Conservation (phyloP, 768 basidiomycete species). For the Daedaleopsis sinensis region DNA sequence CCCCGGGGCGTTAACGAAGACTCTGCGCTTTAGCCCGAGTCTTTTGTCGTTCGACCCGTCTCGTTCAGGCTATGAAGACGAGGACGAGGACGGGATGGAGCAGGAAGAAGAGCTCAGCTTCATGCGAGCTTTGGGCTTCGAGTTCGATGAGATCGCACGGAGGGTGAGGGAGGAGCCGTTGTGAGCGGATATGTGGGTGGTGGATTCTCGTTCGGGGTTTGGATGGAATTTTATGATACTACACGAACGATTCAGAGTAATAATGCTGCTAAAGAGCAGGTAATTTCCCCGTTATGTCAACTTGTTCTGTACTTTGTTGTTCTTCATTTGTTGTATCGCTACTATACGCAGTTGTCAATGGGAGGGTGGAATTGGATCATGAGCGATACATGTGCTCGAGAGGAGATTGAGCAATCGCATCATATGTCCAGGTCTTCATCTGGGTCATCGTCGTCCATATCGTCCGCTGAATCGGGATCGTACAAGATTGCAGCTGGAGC, state of each 20-base stretch:
- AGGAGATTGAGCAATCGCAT: background rate
- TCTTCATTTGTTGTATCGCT: background rate
- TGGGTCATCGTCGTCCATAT: conserved; percentile 94
- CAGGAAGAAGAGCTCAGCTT: conserved; percentile 28
- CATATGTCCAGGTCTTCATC: conserved; percentile 92
- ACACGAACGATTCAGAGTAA: background rate
- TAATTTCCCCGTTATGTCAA: background rate
- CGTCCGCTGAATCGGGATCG: conserved; percentile 92
- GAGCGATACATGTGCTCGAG: no score
- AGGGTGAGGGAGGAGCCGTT: conserved; percentile 10
- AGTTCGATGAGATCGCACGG: conserved; percentile 25
- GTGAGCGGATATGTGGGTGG: background rate
- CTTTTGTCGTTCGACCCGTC: conserved; percentile 14
- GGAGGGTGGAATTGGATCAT: no score
- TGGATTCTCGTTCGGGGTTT: background rate
- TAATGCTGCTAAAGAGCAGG: background rate
- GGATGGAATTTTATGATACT: background rate
- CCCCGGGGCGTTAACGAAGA: conserved; percentile 15
- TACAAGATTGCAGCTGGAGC: conserved; percentile 69
- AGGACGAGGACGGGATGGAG: conserved; percentile 10
- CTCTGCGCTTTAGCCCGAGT: conserved; percentile 18
- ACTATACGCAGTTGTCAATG: no score
- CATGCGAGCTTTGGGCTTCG: conserved; percentile 27
- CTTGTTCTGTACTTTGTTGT: background rate
- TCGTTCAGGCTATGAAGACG: conserved; percentile 6